Conservation (phyloP, 73 alveolate genomes). For the Blepharisma stoltei region DNA sequence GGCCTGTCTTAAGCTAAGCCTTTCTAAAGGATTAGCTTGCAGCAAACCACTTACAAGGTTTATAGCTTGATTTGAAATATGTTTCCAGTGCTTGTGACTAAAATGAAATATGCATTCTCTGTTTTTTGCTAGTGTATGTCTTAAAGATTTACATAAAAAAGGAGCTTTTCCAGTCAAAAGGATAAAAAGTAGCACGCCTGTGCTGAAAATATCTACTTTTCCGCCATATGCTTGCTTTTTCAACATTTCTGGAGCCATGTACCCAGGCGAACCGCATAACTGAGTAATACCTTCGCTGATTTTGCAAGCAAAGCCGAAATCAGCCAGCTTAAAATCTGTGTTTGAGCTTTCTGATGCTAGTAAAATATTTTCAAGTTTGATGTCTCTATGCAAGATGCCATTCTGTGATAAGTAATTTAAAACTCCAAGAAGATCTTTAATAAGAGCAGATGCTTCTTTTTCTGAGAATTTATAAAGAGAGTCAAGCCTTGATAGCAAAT, state of each 20-base stretch:
- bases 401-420: not conserved
- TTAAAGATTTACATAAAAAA: not conserved
- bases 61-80: not conserved
- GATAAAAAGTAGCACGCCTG: not conserved
- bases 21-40: not conserved
- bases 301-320: not conserved
- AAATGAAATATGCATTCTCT: not conserved
- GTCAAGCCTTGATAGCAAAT: not conserved
- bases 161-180: constrained; percentile 14
- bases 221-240: not conserved
- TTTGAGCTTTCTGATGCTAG: not conserved
- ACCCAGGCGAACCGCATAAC: constrained; percentile 14
- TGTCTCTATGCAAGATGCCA: constrained; percentile 1
- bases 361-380: constrained; percentile 18
- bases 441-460: not conserved
- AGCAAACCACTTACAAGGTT: constrained; percentile 15
- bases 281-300: not conserved
- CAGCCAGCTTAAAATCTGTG: not conserved
- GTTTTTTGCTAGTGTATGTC: not conserved
- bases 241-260: constrained; percentile 16
- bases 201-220: not conserved
- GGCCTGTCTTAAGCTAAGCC: constrained; percentile 1
- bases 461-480: not conserved
- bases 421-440: not conserved
- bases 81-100: not conserved